These are phyloP conservation scores for Physcomitrellopsis africana DNA, from an alignment of 225 moss, liverwort and hornwort species.

Conservation along the genomic window DNA sequence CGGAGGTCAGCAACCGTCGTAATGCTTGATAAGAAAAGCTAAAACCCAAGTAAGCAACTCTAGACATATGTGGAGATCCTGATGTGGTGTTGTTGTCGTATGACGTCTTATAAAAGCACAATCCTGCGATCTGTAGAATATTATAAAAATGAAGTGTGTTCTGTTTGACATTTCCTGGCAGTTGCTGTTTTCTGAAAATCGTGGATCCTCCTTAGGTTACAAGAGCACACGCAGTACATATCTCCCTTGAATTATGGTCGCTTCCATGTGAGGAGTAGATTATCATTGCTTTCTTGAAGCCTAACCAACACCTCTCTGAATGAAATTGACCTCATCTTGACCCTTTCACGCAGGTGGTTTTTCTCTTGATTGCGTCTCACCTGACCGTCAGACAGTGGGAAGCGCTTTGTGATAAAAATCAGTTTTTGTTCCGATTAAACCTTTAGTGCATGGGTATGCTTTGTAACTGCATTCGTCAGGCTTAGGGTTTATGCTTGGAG, in stretches of 20 bases:
- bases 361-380: slow-evolving; percentile 31
- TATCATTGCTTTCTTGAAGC: not conserved
- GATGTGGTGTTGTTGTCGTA: not conserved
- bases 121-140: not conserved
- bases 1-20: slow-evolving; percentile 70
- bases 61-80: not conserved
- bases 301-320: not conserved
- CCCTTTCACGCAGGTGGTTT: slow-evolving; percentile 25
- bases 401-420: slow-evolving; percentile 13
- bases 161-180: no score
- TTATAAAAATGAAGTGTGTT: not conserved
- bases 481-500: slow-evolving; percentile 13
- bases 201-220: not conserved
- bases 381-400: slow-evolving; percentile 24
- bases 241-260: not conserved
- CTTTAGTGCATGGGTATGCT: slow-evolving; percentile 22
- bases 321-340: slow-evolving; percentile 17
- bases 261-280: not conserved
- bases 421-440: slow-evolving; percentile 24
- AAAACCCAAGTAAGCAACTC: slow-evolving; percentile 17
- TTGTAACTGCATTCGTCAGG: slow-evolving; percentile 25
- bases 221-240: not conserved
- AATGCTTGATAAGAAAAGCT: slow-evolving; percentile 33
- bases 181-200: not conserved
- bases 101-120: not conserved